Conservation (phyloP, 2,329 filamentous ascomycete species). For the Pyrenophora teres region DNA sequence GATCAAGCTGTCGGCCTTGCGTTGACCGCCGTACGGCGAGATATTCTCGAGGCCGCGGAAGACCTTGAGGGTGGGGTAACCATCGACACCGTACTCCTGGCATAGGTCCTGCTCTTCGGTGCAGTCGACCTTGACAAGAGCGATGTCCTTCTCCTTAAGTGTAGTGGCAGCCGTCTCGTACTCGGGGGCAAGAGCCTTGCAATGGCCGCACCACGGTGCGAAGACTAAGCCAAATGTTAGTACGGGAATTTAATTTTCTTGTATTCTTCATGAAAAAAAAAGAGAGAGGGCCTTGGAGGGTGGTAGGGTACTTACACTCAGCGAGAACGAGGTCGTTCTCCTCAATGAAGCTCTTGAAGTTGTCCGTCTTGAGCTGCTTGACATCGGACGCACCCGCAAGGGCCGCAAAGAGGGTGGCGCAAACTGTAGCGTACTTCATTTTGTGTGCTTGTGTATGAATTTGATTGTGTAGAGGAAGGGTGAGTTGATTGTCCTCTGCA, state of each 20-base stretch:
- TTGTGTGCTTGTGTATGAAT: constrained; percentile 20
- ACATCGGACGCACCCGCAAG: constrained; percentile 78
- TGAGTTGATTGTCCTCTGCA: constrained; percentile 22
- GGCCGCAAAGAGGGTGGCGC: constrained; percentile 56
- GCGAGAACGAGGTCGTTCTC: constrained; percentile 87
- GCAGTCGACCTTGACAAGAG: constrained; percentile 88
- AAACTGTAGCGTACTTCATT: constrained; percentile 46
- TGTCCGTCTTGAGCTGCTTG: constrained; percentile 79
- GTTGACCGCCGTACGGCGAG: constrained; percentile 82
- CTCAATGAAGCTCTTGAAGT: constrained; percentile 84
- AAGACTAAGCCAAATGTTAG: constrained; percentile 68
- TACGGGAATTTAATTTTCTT: constrained; percentile 3
- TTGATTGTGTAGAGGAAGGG: constrained; percentile 9
- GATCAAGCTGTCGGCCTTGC: constrained; percentile 78
- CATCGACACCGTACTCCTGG: constrained; percentile 87
- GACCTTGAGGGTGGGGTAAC: constrained; percentile 98
- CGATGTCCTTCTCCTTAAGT: constrained; percentile 86
- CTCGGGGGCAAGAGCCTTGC: constrained; percentile 94
- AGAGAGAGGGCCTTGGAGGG: neutral
- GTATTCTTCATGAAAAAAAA: too few relatives aligned
- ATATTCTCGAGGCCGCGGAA: constrained; percentile 89
- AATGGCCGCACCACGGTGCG: constrained; percentile 96
- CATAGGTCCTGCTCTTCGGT: constrained; percentile 93
- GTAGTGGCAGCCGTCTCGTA: constrained; percentile 85
- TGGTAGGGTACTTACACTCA: constrained; percentile 72